Conservation (phyloP, 192 early-diverging fungal species). For the Entomortierella lignicola region DNA sequence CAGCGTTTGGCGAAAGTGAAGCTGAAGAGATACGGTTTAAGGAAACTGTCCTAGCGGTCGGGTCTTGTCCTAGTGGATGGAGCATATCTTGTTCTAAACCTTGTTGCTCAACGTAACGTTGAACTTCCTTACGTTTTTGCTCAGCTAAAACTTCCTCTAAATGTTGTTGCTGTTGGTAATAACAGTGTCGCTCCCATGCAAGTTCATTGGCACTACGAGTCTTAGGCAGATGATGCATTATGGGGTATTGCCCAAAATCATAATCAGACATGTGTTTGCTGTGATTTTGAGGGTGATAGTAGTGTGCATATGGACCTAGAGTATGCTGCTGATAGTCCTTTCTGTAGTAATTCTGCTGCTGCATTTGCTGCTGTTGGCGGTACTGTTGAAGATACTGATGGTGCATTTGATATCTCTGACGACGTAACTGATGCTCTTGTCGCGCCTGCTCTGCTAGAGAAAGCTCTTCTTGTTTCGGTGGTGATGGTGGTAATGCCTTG, state of each 20-base stretch:
- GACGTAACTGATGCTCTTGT: constrained; percentile 36
- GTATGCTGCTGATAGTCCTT: not conserved
- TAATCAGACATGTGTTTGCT: not conserved
- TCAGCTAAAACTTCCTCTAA: constrained; percentile 33
- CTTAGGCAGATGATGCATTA: constrained; percentile 3
- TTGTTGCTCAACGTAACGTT: not conserved
- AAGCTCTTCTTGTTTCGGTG: constrained; percentile 14
- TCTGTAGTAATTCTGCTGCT: not conserved
- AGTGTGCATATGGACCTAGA: not conserved
- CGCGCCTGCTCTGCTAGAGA: constrained; percentile 34
- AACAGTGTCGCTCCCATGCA: constrained; percentile 49
- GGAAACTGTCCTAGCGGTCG: constrained; percentile 8
- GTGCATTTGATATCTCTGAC: constrained; percentile 27
- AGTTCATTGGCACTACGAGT: constrained; percentile 27
- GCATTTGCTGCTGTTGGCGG: constrained; percentile 10
- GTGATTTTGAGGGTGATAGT: not conserved
- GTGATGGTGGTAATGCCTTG: not conserved
- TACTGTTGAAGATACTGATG: constrained; percentile 32
- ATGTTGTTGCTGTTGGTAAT: constrained; percentile 41
- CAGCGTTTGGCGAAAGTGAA: constrained; percentile 10
- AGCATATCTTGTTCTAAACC: not conserved
- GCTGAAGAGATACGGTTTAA: constrained; percentile 16
- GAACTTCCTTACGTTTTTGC: constrained; percentile 11
- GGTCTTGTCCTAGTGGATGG: not conserved
- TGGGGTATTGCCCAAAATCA: constrained; percentile 1